Base-by-base conservation (phyloP, 2,329 filamentous ascomycete genomes). In the Hortaea sp. region DNA sequence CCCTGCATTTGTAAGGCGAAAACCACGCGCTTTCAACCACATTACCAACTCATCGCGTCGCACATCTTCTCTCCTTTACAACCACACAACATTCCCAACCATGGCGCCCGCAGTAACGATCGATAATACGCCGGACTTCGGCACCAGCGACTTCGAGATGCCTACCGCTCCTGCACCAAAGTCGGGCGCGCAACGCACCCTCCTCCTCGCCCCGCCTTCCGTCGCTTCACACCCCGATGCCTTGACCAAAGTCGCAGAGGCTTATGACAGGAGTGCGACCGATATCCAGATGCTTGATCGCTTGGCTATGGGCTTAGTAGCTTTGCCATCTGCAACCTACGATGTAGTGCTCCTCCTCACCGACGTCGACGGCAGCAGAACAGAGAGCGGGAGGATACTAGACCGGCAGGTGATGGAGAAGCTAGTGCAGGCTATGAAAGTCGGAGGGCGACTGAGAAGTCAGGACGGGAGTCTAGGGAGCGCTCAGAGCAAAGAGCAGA, bases 271-370 rank as follows among this genome's bases (percentile, higher is more conserved):
- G 62, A 71, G 76, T 53, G 73, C 77, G 40, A 90, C 88, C 51
- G 92, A 98, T 63, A 75, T 98, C 44, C 92, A 97, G 67, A 98
- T 98, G 92, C 84, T 98, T 51, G 92, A 98, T 70, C 87, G 92
- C 43, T 78, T 98, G 37, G 81, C 85, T 1, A 78, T 85, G 32
- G 88, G 88, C 51, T 74, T 95, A 34, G 86, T 92, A 47, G 73
- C 81, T 6, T 80, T 98, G 0, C 84, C 89, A 1, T 57, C 77
- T 45, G 71, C 78, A 42, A 85, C 85, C 45, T 98, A 98, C 72
- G 86, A 94, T 64, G 69, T 85, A 39, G 78, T 97, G 39, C 77
- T 95, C 41, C 76, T 98, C 45, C 81, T 97, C 52, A 84, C 85
- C 53, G 87, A 89, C 65, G 76, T 82, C 48, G 81, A 87, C 61